Evolutionary conservation across 495 filamentous ascomycete species (phyloP).

Genomic region (Bombardia bombarda): DNA sequence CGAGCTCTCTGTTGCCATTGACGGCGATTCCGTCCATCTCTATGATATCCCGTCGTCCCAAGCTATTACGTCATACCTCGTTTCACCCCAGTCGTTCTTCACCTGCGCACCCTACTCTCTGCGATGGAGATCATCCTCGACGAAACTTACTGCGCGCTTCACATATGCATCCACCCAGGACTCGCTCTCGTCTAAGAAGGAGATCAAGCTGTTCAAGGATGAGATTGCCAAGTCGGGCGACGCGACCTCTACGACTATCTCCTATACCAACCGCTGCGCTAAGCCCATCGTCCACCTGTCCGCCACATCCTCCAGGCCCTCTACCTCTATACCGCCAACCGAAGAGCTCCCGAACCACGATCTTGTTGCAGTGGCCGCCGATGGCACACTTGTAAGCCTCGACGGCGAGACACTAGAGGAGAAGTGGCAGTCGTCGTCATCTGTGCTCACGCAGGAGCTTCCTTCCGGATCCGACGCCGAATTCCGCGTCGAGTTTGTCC

Average conservation of each 20-base stretch:
- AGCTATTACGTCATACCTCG: conserved; percentile 73
- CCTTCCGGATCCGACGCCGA: conserved; percentile 12
- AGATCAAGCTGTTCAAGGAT: conserved; percentile 50
- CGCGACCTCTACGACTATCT: conserved; percentile 28
- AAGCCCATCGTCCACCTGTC: conserved; percentile 21
- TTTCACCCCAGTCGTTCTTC: conserved; percentile 73
- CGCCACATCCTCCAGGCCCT: conserved; percentile 15
- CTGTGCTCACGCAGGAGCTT: conserved; percentile 29
- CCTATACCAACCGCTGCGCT: conserved; percentile 10
- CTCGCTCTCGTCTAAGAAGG: conserved; percentile 20
- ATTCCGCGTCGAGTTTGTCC: conserved; percentile 33
- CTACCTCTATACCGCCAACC: conserved; percentile 2
- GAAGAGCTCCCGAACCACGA: conserved; percentile 15
- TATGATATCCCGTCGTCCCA: conserved; percentile 82
- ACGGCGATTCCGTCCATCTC: conserved; percentile 85
- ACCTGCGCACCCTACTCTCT: conserved; percentile 71
- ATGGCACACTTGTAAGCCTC: conserved; percentile 31
- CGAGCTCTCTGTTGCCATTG: conserved; percentile 78
- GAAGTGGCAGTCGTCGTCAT: conserved; percentile 29
- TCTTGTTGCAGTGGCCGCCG: conserved; percentile 29
- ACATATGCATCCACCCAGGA: conserved; percentile 56
- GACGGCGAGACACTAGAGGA: conserved; percentile 33
- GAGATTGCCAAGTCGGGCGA: conserved; percentile 54
- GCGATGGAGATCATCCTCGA: conserved; percentile 47
- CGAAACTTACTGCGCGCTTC: conserved; percentile 51